These are phyloP conservation scores for Mycena olivaceomarginata DNA, from an alignment of 768 basidiomycete genomes.

Conservation along the genomic window DNA sequence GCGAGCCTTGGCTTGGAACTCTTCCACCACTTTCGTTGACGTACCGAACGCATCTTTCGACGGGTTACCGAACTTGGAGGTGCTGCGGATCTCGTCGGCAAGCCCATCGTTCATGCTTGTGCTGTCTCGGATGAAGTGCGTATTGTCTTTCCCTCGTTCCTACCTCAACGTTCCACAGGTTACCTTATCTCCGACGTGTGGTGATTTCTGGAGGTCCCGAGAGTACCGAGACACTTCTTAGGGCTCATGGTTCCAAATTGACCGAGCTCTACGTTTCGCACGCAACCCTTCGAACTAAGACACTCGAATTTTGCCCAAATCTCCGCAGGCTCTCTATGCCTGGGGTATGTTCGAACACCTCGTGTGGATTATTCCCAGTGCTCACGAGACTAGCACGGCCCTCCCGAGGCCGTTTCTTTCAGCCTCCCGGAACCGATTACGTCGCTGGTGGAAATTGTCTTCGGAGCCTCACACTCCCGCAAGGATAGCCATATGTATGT, in stretches of 20 bases:
- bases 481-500: not conserved
- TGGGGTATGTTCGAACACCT: not conserved
- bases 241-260: not conserved
- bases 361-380: not conserved
- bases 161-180: not conserved
- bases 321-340: not conserved
- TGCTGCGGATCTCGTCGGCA: not conserved
- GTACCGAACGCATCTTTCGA: not conserved
- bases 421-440: not conserved
- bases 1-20: not conserved
- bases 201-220: not conserved
- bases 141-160: not conserved
- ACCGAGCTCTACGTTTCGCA: not conserved
- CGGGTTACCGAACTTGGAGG: conserved; percentile 1
- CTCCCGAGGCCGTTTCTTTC: not conserved
- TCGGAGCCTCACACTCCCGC: not conserved
- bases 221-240: not conserved
- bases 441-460: not conserved
- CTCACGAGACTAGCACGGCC: not conserved
- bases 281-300: not conserved
- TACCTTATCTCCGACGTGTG: conserved; percentile 1
- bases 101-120: conserved; percentile 8
- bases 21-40: not conserved
- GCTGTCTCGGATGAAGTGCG: conserved; percentile 3
- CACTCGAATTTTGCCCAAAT: conserved; percentile 4